phyloP scores from a whole-genome alignment of 2,329 filamentous ascomycete genomes.

The Nectriaceae sp. region DNA sequence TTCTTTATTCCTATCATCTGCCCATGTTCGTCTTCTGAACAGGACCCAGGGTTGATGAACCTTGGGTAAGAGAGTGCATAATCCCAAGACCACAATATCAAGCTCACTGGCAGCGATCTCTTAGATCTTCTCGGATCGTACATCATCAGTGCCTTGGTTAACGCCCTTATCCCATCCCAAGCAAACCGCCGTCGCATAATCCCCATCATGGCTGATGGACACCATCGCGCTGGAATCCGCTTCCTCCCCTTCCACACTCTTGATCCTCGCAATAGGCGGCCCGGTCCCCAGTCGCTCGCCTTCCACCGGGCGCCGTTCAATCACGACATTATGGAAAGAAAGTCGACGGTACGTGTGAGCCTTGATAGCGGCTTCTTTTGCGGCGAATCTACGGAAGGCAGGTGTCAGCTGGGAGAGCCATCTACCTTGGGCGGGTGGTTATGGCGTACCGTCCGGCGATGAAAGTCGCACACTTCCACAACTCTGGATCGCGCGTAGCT shows the following conservation, averaged over 20 bases:
- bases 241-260: constrained; percentile 27
- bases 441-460: constrained; percentile 37
- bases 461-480: constrained; percentile 40
- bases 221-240: constrained; percentile 61
- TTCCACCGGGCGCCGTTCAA: constrained; percentile 34
- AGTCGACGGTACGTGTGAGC: constrained; percentile 63
- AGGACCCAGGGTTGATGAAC: too few relatives aligned
- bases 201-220: constrained; percentile 85
- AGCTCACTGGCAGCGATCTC: too few relatives aligned
- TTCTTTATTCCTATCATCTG: too few relatives aligned
- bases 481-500: constrained; percentile 16
- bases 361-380: constrained; percentile 76
- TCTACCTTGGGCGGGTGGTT: neutral
- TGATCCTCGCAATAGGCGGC: constrained; percentile 48
- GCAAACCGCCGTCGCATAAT: constrained; percentile 75
- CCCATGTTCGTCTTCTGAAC: too few relatives aligned
- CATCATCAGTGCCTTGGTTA: too few relatives aligned
- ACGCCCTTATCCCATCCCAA: constrained; percentile 44
- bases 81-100: too few relatives aligned
- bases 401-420: neutral
- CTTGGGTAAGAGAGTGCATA: too few relatives aligned
- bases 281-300: constrained; percentile 36
- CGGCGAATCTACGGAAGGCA: constrained; percentile 56
- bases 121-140: too few relatives aligned
- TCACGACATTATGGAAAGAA: constrained; percentile 62